Conservation (phyloP, 331 rosid species). For the Prunus yedoensis region DNA sequence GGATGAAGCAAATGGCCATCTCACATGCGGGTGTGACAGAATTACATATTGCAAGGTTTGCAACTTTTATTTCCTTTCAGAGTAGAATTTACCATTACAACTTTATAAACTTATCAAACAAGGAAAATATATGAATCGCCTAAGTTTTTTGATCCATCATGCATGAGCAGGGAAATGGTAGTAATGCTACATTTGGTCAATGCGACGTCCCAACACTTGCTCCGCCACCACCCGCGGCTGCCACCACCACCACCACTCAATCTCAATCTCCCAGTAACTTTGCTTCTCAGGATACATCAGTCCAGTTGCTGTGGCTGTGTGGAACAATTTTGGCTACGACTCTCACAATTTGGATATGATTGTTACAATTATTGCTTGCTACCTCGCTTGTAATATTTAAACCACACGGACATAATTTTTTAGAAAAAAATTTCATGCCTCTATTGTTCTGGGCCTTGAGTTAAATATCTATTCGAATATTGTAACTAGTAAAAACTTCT, state of each 20-base stretch:
- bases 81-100: neutral
- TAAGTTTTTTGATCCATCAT: slow-evolving; percentile 3
- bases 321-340: slow-evolving; percentile 38
- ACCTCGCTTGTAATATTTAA: slow-evolving; percentile 17
- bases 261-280: slow-evolving; percentile 22
- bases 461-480: neutral
- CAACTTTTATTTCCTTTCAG: slow-evolving; percentile 15
- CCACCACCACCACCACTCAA: slow-evolving; percentile 8
- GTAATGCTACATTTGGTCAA: slow-evolving; percentile 53
- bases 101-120: neutral
- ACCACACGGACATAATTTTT: slow-evolving; percentile 26
- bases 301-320: slow-evolving; percentile 34
- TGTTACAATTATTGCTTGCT: slow-evolving; percentile 15
- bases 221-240: slow-evolving; percentile 90
- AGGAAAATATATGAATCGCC: neutral
- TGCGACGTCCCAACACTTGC: slow-evolving; percentile 78
- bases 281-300: slow-evolving; percentile 35
- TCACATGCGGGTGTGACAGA: slow-evolving; percentile 85
- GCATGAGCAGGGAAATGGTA: slow-evolving; percentile 56
- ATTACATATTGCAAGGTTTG: slow-evolving; percentile 93
- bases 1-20: slow-evolving; percentile 85
- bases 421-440: slow-evolving; percentile 16
- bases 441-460: slow-evolving; percentile 22
- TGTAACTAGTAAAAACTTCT: neutral
- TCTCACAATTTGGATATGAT: slow-evolving; percentile 34